A percentile compares a stretch with the other conserved stretches of the same genome.
phyloP scores from a whole-genome alignment of 176 grass and related monocot species.

The Thinopyrum elongatum region DNA sequence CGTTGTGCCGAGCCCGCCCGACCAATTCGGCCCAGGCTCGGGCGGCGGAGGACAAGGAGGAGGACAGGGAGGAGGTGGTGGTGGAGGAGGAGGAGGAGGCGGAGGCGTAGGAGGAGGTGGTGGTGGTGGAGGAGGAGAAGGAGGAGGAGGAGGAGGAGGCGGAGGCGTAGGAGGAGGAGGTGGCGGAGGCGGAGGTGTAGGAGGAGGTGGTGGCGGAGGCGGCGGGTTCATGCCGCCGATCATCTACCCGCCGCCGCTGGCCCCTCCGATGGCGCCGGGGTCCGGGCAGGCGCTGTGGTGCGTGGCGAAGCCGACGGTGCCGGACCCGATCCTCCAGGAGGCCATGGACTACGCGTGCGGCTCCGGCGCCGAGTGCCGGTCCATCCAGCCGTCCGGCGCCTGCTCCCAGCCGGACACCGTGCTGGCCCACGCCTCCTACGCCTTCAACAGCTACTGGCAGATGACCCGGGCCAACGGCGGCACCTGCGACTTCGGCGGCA shows the following conservation, averaged over 20 bases:
- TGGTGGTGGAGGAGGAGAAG: background rate
- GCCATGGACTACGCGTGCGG: slow-evolving; percentile 93
- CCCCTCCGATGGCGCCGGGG: slow-evolving; percentile 44
- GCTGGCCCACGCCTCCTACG: slow-evolving; percentile 73
- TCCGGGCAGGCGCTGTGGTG: slow-evolving; percentile 64
- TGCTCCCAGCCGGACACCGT: slow-evolving; percentile 79
- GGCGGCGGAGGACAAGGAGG: background rate
- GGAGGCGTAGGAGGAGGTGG: background rate
- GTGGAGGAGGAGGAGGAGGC: background rate
- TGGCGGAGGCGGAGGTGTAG: background rate
- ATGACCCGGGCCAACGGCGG: slow-evolving; percentile 52
- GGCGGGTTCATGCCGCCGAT: slow-evolving; percentile 64
- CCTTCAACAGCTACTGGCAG: slow-evolving; percentile 95
- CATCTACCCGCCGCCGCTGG: slow-evolving; percentile 74
- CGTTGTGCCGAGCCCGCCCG: slow-evolving; percentile 30
- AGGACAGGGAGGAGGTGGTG: no score
- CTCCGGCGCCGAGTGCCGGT: slow-evolving; percentile 62
- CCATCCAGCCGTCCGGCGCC: slow-evolving; percentile 46
- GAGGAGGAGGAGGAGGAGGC: background rate
- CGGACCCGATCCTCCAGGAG: slow-evolving; percentile 83
- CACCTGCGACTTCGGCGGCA: slow-evolving; percentile 83
- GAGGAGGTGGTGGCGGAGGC: background rate
- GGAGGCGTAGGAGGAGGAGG: background rate
- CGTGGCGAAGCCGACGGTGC: slow-evolving; percentile 88
- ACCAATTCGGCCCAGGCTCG: background rate